Evolutionary conservation across 768 basidiomycete genomes (phyloP).

Genomic region (Lactarius psammicola): DNA sequence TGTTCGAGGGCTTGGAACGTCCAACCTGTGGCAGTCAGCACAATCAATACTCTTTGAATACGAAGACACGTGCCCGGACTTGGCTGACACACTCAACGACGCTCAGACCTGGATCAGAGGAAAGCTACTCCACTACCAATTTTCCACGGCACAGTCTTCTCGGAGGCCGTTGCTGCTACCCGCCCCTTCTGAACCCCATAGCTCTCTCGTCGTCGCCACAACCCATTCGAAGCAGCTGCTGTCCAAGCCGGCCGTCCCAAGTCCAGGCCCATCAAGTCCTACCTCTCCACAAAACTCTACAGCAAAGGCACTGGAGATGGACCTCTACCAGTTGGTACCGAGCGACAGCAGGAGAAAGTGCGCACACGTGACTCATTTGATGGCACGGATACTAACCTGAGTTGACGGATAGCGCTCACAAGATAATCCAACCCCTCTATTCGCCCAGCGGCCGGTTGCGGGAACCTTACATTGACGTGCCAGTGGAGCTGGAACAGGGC

Average conservation of each 20-base stretch:
- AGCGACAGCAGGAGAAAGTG: neutral
- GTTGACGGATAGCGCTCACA: neutral
- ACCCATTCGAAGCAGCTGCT: neutral
- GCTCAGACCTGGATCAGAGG: slow-evolving; percentile 1
- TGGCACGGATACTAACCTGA: neutral
- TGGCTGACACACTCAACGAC: neutral
- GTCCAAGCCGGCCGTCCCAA: neutral
- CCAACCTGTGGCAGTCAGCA: slow-evolving; percentile 1
- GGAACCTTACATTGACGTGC: neutral
- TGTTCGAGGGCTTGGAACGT: neutral
- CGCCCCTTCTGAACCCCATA: neutral
- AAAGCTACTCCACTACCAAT: neutral
- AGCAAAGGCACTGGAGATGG: neutral
- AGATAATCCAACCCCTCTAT: neutral
- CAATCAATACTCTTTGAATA: slow-evolving; percentile 1
- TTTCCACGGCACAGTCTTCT: neutral
- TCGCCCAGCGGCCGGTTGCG: neutral
- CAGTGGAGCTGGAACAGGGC: neutral
- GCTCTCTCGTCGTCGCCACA: neutral
- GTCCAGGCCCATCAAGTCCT: neutral
- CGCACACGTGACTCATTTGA: neutral
- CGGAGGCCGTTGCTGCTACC: neutral
- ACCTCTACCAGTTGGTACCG: neutral
- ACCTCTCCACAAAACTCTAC: neutral
- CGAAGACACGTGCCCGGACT: neutral